phyloP scores from a whole-genome alignment of 2,329 filamentous ascomycete species.

The Colletotrichum sp. region DNA sequence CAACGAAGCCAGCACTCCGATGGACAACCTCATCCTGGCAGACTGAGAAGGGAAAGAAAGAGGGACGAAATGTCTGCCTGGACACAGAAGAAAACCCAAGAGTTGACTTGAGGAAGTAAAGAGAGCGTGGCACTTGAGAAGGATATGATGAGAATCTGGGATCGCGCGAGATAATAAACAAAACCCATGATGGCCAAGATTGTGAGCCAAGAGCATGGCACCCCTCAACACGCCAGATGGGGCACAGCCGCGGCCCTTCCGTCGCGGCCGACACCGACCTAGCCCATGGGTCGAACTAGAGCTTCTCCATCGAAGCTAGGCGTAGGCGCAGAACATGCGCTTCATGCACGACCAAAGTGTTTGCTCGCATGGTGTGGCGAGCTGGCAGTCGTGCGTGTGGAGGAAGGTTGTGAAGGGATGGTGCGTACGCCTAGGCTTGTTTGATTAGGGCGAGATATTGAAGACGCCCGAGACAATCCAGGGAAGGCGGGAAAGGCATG shows the following conservation, averaged over 20 bases:
- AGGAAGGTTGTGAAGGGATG: slow-evolving; percentile 11
- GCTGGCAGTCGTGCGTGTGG: not conserved
- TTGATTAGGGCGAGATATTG: slow-evolving; percentile 22
- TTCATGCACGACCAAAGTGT: not conserved
- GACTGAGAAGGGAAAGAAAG: not conserved
- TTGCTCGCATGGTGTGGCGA: not conserved
- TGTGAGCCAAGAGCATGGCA: not conserved
- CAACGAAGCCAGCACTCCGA: slow-evolving; percentile 18
- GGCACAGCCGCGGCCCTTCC: not conserved
- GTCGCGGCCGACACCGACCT: not conserved
- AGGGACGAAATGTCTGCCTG: slow-evolving; percentile 8
- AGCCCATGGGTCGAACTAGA: not conserved
- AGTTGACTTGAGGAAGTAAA: not conserved
- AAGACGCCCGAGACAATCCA: slow-evolving; percentile 16
- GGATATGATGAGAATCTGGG: not conserved
- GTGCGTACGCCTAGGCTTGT: not conserved
- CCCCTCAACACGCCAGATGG: not conserved
- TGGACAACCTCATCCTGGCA: slow-evolving; percentile 14
- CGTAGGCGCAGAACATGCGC: not conserved
- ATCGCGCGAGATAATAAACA: slow-evolving; percentile 9
- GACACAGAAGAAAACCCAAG: not conserved
- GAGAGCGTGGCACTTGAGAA: not conserved
- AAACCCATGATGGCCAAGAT: slow-evolving; percentile 2
- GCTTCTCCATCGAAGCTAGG: not conserved
- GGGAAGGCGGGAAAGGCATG: slow-evolving; percentile 9